Conservation (phyloP, 2,329 filamentous ascomycete species). For the Apiospora aurea region DNA sequence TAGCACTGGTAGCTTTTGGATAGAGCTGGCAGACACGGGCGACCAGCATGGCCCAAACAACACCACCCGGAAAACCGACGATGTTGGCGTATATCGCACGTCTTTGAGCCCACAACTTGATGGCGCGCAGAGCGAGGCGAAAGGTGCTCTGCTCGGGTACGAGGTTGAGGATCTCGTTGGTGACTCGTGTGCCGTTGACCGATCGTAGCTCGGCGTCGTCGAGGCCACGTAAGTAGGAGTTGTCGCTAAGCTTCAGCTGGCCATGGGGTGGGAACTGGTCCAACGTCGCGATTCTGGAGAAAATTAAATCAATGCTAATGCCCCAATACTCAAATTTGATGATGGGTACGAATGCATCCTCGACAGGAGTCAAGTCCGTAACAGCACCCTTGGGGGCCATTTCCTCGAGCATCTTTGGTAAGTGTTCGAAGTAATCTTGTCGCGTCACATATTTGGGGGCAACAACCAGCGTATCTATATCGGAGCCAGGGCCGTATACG, state of each 20-base stretch:
- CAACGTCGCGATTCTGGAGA: constrained; percentile 75
- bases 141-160: constrained; percentile 93
- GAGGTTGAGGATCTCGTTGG: constrained; percentile 86
- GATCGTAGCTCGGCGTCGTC: constrained; percentile 88
- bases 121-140: constrained; percentile 83
- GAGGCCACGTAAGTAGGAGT: constrained; percentile 82
- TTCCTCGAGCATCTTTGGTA: constrained; percentile 79
- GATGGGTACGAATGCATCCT: constrained; percentile 92
- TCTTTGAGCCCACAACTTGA: constrained; percentile 95
- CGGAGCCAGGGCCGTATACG: constrained; percentile 92
- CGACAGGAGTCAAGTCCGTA: constrained; percentile 83
- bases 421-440: constrained; percentile 90
- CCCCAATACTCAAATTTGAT: constrained; percentile 94
- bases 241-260: constrained; percentile 80
- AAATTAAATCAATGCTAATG: constrained; percentile 95
- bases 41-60: constrained; percentile 98
- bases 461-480: constrained; percentile 96
- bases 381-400: constrained; percentile 82
- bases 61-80: constrained; percentile 94
- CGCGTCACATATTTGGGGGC: constrained; percentile 88
- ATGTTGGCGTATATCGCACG: constrained; percentile 96
- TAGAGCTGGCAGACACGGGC: constrained; percentile 96
- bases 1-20: constrained; percentile 86
- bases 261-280: constrained; percentile 72
- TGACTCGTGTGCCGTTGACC: constrained; percentile 93